These are phyloP conservation scores for Aspergillus cavernicola DNA, from an alignment of 495 filamentous ascomycete species.

Conservation along the genomic window DNA sequence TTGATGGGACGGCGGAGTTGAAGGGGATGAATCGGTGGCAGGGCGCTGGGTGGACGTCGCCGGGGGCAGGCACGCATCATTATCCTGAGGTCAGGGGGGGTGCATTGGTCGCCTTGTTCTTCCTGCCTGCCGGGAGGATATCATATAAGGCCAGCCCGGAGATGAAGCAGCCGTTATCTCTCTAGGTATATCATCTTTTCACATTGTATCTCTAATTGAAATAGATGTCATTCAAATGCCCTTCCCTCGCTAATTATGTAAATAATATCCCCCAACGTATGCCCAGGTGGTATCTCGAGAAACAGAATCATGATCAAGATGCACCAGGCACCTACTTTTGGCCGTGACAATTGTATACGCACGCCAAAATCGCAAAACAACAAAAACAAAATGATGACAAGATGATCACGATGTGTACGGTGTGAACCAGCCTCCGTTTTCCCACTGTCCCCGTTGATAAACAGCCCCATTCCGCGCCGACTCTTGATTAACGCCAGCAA, in stretches of 20 bases:
- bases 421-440: constrained; percentile 65
- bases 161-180: constrained; percentile 28
- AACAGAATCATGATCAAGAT: neutral
- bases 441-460: constrained; percentile 64
- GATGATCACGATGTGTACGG: neutral
- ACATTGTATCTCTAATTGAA: no score
- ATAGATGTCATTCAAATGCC: no score
- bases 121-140: constrained; percentile 40
- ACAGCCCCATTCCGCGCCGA: constrained; percentile 41
- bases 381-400: no score
- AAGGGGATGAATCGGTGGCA: constrained; percentile 45
- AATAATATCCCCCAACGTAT: neutral
- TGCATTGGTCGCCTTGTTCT: constrained; percentile 38
- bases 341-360: neutral
- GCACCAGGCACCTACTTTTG: constrained; percentile 2
- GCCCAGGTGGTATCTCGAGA: constrained; percentile 4
- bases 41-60: constrained; percentile 42
- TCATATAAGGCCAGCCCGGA: constrained; percentile 34
- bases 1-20: constrained; percentile 36
- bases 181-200: no score
- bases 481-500: constrained; percentile 56
- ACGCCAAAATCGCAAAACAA: neutral
- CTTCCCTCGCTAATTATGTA: neutral
- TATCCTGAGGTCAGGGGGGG: constrained; percentile 39
- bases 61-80: constrained; percentile 43